Evolutionary conservation across 495 filamentous ascomycete species (phyloP).

Genomic region (Penicillium flavigenum): DNA sequence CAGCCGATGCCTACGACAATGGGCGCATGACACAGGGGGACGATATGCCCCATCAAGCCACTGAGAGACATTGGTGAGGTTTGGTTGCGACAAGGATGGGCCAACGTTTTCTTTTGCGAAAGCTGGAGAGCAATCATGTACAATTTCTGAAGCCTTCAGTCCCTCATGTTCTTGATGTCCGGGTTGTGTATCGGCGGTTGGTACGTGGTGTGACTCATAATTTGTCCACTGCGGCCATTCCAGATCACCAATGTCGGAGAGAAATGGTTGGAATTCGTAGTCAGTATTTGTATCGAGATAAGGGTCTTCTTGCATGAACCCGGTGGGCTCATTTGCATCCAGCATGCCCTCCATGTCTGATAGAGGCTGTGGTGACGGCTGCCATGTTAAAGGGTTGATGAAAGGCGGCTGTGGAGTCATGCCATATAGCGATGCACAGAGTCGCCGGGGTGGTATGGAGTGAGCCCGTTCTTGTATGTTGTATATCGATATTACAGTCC

Average conservation of each 20-base stretch:
- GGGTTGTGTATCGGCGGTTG: not conserved
- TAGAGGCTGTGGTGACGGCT: conserved; percentile 15
- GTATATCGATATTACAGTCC: not conserved
- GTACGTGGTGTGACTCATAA: conserved; percentile 4
- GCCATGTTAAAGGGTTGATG: conserved; percentile 7
- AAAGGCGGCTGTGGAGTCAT: conserved; percentile 16
- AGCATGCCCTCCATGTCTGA: conserved; percentile 13
- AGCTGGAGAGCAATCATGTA: not conserved
- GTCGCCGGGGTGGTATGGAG: not conserved
- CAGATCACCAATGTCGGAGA: conserved; percentile 12
- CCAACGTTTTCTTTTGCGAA: not conserved
- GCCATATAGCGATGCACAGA: not conserved
- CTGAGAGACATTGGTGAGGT: conserved; percentile 33
- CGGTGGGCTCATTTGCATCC: not conserved
- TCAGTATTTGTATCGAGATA: conserved; percentile 11
- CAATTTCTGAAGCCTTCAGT: not conserved
- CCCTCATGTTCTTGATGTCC: not conserved
- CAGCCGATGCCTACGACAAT: conserved; percentile 44
- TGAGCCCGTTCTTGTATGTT: not conserved
- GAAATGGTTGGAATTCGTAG: conserved; percentile 21
- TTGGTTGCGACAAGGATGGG: not conserved
- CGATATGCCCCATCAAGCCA: conserved; percentile 47
- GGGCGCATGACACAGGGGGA: conserved; percentile 39
- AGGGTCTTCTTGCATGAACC: conserved; percentile 8
- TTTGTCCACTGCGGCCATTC: conserved; percentile 18